These are phyloP conservation scores for Naematelia encephala DNA, from an alignment of 768 basidiomycete genomes.

Conservation along the genomic window DNA sequence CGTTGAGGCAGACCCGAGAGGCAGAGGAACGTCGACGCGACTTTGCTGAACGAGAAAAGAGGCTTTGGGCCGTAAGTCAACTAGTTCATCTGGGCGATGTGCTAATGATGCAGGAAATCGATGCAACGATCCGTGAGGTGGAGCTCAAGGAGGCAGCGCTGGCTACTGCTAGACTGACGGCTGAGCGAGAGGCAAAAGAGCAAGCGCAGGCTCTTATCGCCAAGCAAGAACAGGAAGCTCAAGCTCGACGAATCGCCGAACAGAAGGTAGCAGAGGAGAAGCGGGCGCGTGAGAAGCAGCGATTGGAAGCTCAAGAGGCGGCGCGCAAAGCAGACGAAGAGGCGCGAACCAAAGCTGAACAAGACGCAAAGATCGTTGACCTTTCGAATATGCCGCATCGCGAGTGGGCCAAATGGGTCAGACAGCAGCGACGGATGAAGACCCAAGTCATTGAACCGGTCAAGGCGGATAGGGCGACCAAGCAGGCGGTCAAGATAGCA, in stretches of 20 bases:
- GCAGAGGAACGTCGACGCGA: slow-evolving; percentile 71
- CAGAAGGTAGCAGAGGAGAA: slow-evolving; percentile 20
- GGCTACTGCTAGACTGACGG: slow-evolving; percentile 7
- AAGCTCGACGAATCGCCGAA: slow-evolving; percentile 40
- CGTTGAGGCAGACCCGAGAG: slow-evolving; percentile 53
- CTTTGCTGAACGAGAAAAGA: slow-evolving; percentile 70
- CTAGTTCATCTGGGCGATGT: not conserved
- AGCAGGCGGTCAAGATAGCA: slow-evolving; percentile 23
- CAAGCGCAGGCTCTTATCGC: slow-evolving; percentile 48
- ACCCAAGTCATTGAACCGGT: slow-evolving; percentile 55
- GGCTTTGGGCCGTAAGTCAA: slow-evolving; percentile 51
- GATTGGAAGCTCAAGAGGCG: slow-evolving; percentile 10
- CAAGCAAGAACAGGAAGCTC: slow-evolving; percentile 50
- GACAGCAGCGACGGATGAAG: slow-evolving; percentile 43
- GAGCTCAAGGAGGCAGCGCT: slow-evolving; percentile 24
- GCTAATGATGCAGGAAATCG: slow-evolving; percentile 29
- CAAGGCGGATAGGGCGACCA: slow-evolving; percentile 57
- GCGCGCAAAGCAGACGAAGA: slow-evolving; percentile 15
- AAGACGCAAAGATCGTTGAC: slow-evolving; percentile 16
- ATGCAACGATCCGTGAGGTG: slow-evolving; percentile 28
- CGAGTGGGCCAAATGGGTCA: slow-evolving; percentile 42
- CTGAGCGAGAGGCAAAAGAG: slow-evolving; percentile 48
- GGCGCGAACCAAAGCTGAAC: slow-evolving; percentile 10
- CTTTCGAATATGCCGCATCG: not conserved
- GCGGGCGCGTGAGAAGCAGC: slow-evolving; percentile 8